Evolutionary conservation across 129 eudicot genomes (phyloP).

Genomic region (Flaveria linearis): DNA sequence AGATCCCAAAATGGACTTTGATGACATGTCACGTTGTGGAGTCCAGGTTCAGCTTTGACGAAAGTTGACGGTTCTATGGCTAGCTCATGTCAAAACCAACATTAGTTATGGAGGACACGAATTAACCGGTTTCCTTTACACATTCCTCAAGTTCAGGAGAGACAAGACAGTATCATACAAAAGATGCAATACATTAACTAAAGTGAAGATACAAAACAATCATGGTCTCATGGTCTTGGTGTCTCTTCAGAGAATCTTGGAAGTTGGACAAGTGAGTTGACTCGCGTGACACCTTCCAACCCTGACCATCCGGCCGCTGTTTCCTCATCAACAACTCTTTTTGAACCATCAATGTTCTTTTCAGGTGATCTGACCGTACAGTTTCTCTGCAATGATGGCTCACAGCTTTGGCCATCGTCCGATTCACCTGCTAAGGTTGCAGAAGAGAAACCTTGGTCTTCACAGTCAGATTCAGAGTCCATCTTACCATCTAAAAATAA

Average conservation of each 20-base stretch:
- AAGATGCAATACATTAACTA: conserved; percentile 6
- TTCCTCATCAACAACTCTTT: conserved; percentile 39
- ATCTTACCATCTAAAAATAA: conserved; percentile 77
- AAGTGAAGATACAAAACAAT: conserved; percentile 20
- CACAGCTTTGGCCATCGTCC: conserved; percentile 76
- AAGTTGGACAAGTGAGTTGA: conserved; percentile 89
- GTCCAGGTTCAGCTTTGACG: no score
- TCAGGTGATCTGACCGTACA: conserved; percentile 71
- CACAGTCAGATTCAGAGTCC: conserved; percentile 84
- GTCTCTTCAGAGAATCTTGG: conserved; percentile 92
- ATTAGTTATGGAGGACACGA: no score
- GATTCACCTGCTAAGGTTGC: conserved; percentile 74
- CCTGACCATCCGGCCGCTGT: conserved; percentile 70
- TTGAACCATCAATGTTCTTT: conserved; percentile 42
- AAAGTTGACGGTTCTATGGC: no score
- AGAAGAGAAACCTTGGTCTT: conserved; percentile 74
- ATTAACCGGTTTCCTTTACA: neutral
- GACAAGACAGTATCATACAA: conserved; percentile 26
- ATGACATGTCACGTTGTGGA: no score
- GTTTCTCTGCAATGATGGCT: conserved; percentile 75
- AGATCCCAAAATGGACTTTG: no score
- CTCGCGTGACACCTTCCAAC: conserved; percentile 93
- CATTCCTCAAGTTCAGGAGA: conserved; percentile 4
- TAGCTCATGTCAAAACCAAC: no score
- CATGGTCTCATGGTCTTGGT: conserved; percentile 43